phyloP scores from a whole-genome alignment of 2,329 filamentous ascomycete genomes.

The Ophiosphaerella narmari region DNA sequence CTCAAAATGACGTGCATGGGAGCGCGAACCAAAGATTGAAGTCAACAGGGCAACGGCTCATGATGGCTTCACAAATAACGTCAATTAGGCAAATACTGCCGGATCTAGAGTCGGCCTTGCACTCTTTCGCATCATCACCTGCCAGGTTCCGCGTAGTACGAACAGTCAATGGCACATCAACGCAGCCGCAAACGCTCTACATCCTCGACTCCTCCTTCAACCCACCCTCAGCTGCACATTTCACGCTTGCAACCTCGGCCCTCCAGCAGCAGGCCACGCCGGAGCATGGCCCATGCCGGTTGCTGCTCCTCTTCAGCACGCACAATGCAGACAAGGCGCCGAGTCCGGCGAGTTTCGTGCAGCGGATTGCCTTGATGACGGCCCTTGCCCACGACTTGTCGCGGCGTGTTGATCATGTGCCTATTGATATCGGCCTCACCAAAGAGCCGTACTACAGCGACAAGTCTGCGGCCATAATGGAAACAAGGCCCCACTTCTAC shows the following conservation, averaged over 20 bases:
- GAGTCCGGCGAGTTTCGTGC: slow-evolving; percentile 69
- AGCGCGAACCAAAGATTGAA: too few species aligned
- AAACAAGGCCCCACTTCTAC: slow-evolving; percentile 41
- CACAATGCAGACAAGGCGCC: slow-evolving; percentile 70
- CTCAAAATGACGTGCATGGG: too few species aligned
- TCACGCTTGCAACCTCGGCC: slow-evolving; percentile 60
- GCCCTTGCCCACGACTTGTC: slow-evolving; percentile 64
- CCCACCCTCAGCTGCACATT: slow-evolving; percentile 65
- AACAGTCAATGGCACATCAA: slow-evolving; percentile 38
- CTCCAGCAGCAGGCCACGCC: slow-evolving; percentile 45
- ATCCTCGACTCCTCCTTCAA: slow-evolving; percentile 71
- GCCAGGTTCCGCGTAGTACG: slow-evolving; percentile 43
- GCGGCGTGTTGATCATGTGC: slow-evolving; percentile 23
- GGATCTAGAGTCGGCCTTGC: slow-evolving; percentile 38
- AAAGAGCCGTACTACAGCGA: slow-evolving; percentile 74
- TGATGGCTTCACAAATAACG: slow-evolving; percentile 35
- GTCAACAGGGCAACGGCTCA: slow-evolving; percentile 10
- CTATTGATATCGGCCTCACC: slow-evolving; percentile 70
- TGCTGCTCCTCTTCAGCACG: slow-evolving; percentile 65
- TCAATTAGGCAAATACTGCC: slow-evolving; percentile 35
- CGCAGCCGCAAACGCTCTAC: slow-evolving; percentile 55
- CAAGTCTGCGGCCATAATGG: slow-evolving; percentile 66
- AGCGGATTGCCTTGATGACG: slow-evolving; percentile 73
- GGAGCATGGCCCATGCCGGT: slow-evolving; percentile 48
- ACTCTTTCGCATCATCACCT: slow-evolving; percentile 37